Evolutionary conservation across 2,329 filamentous ascomycete genomes (phyloP).

Genomic region (Colletotrichum tanaceti): DNA sequence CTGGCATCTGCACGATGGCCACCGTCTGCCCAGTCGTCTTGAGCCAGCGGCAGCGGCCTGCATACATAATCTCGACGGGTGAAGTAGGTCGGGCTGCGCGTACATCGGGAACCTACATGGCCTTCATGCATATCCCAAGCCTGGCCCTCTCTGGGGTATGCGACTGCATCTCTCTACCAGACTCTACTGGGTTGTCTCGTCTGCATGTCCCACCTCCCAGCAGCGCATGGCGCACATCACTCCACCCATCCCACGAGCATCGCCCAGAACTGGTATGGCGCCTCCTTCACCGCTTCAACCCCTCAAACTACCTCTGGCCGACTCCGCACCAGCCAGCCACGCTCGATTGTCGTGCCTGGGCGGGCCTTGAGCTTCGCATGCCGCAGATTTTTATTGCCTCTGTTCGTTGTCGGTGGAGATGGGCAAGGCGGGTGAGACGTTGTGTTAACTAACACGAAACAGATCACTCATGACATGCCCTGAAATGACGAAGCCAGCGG

Average conservation of each 20-base stretch:
- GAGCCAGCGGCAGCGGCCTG: conserved; percentile 20
- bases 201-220: conserved; percentile 30
- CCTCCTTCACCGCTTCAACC: conserved; percentile 43
- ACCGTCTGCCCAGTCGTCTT: conserved; percentile 25
- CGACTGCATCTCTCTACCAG: conserved; percentile 23
- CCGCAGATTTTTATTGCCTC: conserved; percentile 9
- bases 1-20: conserved; percentile 39
- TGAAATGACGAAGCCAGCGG: conserved; percentile 13
- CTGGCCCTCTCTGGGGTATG: conserved; percentile 23
- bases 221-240: conserved; percentile 27
- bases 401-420: conserved; percentile 4
- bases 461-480: conserved; percentile 11
- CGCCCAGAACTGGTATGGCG: conserved; percentile 42
- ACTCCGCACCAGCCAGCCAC: conserved; percentile 33
- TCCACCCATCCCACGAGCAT: conserved; percentile 37
- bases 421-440: background rate
- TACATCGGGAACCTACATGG: conserved; percentile 36
- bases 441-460: background rate
- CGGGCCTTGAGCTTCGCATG: background rate
- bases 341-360: conserved; percentile 15
- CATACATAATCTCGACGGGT: conserved; percentile 19
- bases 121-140: conserved; percentile 31
- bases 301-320: conserved; percentile 31
- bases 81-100: conserved; percentile 18
- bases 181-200: conserved; percentile 25